phyloP scores from a whole-genome alignment of 2,329 filamentous ascomycete species.

The Colletotrichum coccodes region DNA sequence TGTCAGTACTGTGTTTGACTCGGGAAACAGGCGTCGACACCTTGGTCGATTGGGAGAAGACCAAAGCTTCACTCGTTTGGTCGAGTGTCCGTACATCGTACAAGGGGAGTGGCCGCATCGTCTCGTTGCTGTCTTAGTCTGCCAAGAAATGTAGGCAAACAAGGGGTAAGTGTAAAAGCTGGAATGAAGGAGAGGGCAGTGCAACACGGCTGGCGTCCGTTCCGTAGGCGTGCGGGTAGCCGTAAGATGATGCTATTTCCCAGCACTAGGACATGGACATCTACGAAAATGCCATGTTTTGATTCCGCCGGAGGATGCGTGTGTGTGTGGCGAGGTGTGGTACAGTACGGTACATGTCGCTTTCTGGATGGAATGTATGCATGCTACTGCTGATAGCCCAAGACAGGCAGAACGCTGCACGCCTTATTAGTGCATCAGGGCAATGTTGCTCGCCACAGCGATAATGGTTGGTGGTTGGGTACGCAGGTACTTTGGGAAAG shows the following conservation, averaged over 20 bases:
- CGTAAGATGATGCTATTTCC: constrained; percentile 25
- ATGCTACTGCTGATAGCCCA: background rate
- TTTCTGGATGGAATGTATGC: background rate
- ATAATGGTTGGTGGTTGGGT: background rate
- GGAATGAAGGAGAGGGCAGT: constrained; percentile 12
- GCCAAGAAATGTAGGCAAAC: background rate
- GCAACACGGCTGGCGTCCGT: constrained; percentile 23
- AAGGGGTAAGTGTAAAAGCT: background rate
- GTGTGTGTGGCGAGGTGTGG: background rate
- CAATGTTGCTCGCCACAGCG: constrained; percentile 4
- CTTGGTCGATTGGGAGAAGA: background rate
- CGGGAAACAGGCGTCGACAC: background rate
- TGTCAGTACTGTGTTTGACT: constrained; percentile 18
- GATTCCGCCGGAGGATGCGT: constrained; percentile 8
- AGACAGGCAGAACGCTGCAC: background rate
- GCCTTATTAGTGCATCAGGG: background rate
- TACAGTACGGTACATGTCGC: background rate
- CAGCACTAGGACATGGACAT: constrained; percentile 22
- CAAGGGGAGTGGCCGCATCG: constrained; percentile 7
- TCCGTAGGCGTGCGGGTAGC: constrained; percentile 6
- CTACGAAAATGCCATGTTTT: constrained; percentile 30
- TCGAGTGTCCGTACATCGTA: background rate
- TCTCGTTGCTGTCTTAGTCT: background rate
- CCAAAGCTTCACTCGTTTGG: background rate
- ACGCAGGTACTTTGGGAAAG: background rate